A percentile compares a stretch with the other conserved stretches of the same genome.
phyloP scores from a whole-genome alignment of 2,329 filamentous ascomycete species.

The Geosmithia putterillii region DNA sequence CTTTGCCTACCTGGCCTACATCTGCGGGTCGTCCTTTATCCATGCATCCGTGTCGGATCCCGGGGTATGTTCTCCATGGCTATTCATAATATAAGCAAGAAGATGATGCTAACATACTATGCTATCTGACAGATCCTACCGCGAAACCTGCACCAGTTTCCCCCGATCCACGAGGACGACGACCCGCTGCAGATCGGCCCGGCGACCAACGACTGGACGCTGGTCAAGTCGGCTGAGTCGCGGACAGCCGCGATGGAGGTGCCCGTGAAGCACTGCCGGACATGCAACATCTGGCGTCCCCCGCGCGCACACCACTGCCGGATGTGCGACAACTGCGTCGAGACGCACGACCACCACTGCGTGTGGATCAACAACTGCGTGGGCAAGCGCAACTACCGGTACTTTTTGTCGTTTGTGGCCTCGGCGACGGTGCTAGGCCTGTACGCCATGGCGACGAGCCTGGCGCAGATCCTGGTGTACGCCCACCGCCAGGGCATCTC shows the following conservation, averaged over 20 bases:
- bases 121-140: slow-evolving; percentile 76
- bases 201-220: slow-evolving; percentile 84
- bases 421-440: slow-evolving; percentile 64
- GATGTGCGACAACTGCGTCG: slow-evolving; percentile 91
- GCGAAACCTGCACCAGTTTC: slow-evolving; percentile 81
- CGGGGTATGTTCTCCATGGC: slow-evolving; percentile 60
- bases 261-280: slow-evolving; percentile 95
- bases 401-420: slow-evolving; percentile 87
- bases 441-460: slow-evolving; percentile 63
- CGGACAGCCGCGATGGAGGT: slow-evolving; percentile 89
- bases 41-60: slow-evolving; percentile 89
- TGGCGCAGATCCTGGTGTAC: slow-evolving; percentile 74
- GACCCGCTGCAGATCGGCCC: slow-evolving; percentile 75
- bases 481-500: slow-evolving; percentile 47
- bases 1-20: slow-evolving; percentile 83
- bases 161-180: slow-evolving; percentile 60
- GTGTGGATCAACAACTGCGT: slow-evolving; percentile 99
- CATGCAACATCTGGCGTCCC: slow-evolving; percentile 94
- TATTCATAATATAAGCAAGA: too few relatives aligned
- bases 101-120: too few relatives aligned
- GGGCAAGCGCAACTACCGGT: slow-evolving; percentile 92
- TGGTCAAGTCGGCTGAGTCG: slow-evolving; percentile 69
- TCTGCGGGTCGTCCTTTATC: slow-evolving; percentile 86
- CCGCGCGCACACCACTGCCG: slow-evolving; percentile 93
- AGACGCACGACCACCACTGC: slow-evolving; percentile 96